Evolutionary conservation across 2,329 filamentous ascomycete genomes (phyloP).

Genomic region (Pseudopithomyces chartarum): DNA sequence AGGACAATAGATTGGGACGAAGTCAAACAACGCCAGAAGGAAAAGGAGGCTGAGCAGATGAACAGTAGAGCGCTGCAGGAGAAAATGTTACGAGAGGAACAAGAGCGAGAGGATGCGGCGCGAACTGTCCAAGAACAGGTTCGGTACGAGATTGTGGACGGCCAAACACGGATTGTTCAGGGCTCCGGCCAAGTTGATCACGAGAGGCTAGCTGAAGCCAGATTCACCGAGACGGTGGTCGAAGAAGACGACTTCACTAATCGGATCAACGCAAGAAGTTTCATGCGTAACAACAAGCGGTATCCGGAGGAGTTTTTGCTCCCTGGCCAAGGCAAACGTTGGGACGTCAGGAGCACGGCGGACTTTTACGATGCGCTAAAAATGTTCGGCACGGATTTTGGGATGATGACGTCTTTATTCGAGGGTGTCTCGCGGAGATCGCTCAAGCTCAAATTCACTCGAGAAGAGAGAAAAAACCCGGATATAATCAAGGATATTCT

Average conservation of each 20-base stretch:
- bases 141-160: constrained; percentile 65
- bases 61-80: constrained; percentile 27
- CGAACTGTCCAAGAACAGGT: constrained; percentile 9
- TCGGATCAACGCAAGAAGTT: constrained; percentile 71
- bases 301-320: constrained; percentile 52
- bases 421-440: constrained; percentile 71
- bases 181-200: constrained; percentile 70
- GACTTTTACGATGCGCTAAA: constrained; percentile 75
- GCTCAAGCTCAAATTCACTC: constrained; percentile 82
- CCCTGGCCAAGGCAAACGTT: constrained; percentile 55
- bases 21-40: constrained; percentile 45
- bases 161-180: constrained; percentile 73
- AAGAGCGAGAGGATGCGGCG: constrained; percentile 16
- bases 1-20: constrained; percentile 67
- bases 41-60: constrained; percentile 38
- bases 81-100: constrained; percentile 23
- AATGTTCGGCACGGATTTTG: constrained; percentile 83
- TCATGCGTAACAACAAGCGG: constrained; percentile 64
- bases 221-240: constrained; percentile 61
- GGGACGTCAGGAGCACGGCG: constrained; percentile 73
- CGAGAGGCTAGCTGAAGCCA: constrained; percentile 65
- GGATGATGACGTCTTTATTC: constrained; percentile 79
- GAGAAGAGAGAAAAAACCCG: constrained; percentile 73
- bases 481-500: constrained; percentile 67
- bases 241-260: constrained; percentile 81